phyloP scores from a whole-genome alignment of 768 basidiomycete species.

The Tylopilus subfusipes region DNA sequence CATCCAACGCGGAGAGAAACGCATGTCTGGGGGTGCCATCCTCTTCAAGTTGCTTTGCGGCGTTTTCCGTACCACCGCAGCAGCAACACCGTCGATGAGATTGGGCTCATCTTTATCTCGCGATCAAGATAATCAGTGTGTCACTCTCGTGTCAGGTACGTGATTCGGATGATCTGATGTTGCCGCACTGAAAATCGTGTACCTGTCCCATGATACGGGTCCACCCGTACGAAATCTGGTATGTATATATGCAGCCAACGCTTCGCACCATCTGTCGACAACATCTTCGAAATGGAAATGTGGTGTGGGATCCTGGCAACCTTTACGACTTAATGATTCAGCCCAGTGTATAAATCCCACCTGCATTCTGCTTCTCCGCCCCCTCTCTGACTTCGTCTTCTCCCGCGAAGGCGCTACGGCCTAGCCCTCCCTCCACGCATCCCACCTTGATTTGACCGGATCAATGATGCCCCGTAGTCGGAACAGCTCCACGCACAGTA shows the following conservation, averaged over 20 bases:
- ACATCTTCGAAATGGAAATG: conserved; percentile 17
- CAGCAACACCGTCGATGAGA: too few relatives aligned
- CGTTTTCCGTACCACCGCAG: too few relatives aligned
- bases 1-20: too few relatives aligned
- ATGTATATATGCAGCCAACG: conserved; percentile 11
- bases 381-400: neutral
- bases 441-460: neutral
- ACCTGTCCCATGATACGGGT: conserved; percentile 1
- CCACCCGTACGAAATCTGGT: conserved; percentile 3
- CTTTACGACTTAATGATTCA: conserved; percentile 13
- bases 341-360: conserved; percentile 12
- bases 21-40: too few relatives aligned
- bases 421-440: neutral
- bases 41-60: too few relatives aligned
- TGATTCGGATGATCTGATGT: neutral
- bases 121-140: too few relatives aligned
- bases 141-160: too few relatives aligned
- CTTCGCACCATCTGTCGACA: conserved; percentile 25
- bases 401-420: neutral
- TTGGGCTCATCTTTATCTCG: too few relatives aligned
- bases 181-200: neutral
- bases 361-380: neutral
- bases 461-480: neutral
- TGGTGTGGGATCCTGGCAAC: conserved; percentile 10
- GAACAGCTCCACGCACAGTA: conserved; percentile 23